Conservation (phyloP, 202 grass and related monocot species). For the Bolboschoenoplectus hybrid region DNA sequence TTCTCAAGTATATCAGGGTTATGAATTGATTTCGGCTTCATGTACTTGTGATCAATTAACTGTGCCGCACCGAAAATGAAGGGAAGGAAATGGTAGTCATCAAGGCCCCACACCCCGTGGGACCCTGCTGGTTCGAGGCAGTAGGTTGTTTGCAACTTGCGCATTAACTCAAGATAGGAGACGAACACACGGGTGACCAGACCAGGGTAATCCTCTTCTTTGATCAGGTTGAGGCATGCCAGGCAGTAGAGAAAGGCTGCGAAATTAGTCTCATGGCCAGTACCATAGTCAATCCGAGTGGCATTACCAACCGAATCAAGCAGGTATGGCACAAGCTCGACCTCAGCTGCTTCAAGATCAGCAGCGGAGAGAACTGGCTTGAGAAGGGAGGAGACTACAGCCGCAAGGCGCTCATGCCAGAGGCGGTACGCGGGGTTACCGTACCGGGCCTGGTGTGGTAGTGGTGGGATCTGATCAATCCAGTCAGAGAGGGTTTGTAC, state of each 20-base stretch:
- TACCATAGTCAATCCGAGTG: conserved; percentile 86
- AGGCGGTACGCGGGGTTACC: conserved; percentile 87
- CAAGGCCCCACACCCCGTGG: conserved; percentile 89
- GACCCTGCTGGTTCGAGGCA: conserved; percentile 89
- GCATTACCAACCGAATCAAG: conserved; percentile 94
- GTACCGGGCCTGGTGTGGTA: conserved; percentile 72
- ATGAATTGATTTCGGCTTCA: conserved; percentile 96
- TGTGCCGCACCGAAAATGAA: conserved; percentile 84
- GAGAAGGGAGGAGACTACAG: conserved; percentile 49
- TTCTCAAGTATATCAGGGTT: conserved; percentile 93
- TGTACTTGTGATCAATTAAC: conserved; percentile 96
- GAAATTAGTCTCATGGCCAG: conserved; percentile 96
- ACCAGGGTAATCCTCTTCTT: conserved; percentile 63
- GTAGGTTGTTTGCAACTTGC: conserved; percentile 83
- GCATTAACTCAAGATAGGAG: conserved; percentile 83
- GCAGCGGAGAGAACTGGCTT: conserved; percentile 46
- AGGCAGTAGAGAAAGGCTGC: conserved; percentile 96
- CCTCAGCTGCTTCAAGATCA: conserved; percentile 50
- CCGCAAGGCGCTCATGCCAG: conserved; percentile 74
- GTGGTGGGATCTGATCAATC: conserved; percentile 64
- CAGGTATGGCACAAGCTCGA: conserved; percentile 80
- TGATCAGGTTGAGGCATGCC: conserved; percentile 68
- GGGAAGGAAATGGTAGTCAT: conserved; percentile 93
- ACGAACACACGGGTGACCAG: conserved; percentile 67
- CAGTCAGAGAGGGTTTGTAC: conserved; percentile 52